A percentile compares a stretch with the other conserved stretches of the same genome.
phyloP scores from a whole-genome alignment of 306 rosid species.

The Vigna angularis region DNA sequence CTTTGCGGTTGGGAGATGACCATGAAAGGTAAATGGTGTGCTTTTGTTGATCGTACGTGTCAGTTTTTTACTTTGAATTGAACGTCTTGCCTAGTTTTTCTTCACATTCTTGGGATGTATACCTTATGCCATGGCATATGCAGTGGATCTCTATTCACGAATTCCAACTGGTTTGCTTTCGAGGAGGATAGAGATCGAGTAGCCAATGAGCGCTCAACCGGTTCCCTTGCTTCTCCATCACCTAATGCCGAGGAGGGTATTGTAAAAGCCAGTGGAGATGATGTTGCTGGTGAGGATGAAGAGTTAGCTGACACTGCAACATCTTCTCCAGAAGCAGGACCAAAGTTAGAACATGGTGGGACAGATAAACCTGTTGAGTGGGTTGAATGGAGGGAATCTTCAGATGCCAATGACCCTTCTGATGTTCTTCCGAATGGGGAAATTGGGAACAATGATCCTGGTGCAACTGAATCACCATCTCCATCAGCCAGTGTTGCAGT shows the following conservation, averaged over 20 bases:
- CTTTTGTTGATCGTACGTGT: not conserved
- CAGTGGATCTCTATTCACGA: slow-evolving; percentile 96
- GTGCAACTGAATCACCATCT: slow-evolving; percentile 58
- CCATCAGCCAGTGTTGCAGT: slow-evolving; percentile 52
- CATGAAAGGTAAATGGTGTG: slow-evolving; percentile 77
- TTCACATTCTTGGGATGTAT: slow-evolving; percentile 15
- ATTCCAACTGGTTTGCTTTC: slow-evolving; percentile 98
- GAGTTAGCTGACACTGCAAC: slow-evolving; percentile 85
- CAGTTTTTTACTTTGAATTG: slow-evolving; percentile 3
- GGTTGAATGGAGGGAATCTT: slow-evolving; percentile 99
- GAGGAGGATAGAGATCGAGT: slow-evolving; percentile 76
- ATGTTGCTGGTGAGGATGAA: slow-evolving; percentile 77
- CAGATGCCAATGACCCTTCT: slow-evolving; percentile 71
- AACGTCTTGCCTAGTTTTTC: not conserved
- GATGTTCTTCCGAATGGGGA: slow-evolving; percentile 72
- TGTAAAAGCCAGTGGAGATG: slow-evolving; percentile 51
- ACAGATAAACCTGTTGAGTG: slow-evolving; percentile 91
- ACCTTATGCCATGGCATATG: slow-evolving; percentile 39
- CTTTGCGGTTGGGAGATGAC: slow-evolving; percentile 95
- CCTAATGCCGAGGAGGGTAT: slow-evolving; percentile 65
- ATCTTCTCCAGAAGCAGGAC: slow-evolving; percentile 69
- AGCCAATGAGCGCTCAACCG: slow-evolving; percentile 74
- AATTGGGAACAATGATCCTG: slow-evolving; percentile 48
- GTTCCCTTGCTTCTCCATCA: slow-evolving; percentile 74
- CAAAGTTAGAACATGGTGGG: slow-evolving; percentile 58